phyloP scores from a whole-genome alignment of 306 rosid genomes.

The Vigna unguiculata region DNA sequence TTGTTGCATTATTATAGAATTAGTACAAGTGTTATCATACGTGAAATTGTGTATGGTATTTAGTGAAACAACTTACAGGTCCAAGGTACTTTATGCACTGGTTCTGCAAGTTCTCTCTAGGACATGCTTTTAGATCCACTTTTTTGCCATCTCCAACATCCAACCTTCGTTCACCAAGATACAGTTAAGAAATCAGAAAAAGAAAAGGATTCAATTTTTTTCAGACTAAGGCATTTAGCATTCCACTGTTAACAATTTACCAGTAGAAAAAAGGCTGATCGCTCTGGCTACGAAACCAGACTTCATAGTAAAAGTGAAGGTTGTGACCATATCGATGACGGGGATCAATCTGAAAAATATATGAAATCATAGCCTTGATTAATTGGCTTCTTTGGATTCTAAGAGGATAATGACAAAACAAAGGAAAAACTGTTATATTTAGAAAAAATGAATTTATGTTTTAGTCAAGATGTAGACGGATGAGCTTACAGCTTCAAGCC shows the following conservation, averaged over 20 bases:
- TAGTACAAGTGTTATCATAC: not conserved
- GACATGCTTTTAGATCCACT: conserved; percentile 55
- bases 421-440: not conserved
- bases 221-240: not conserved
- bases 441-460: conserved; percentile 1
- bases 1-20: not conserved
- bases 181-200: conserved; percentile 20
- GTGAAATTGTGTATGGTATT: not conserved
- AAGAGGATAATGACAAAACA: conserved; percentile 28
- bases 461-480: conserved; percentile 13
- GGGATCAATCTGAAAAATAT: conserved; percentile 75
- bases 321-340: conserved; percentile 96
- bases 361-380: conserved; percentile 10
- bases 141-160: conserved; percentile 88
- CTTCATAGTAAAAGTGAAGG: conserved; percentile 74
- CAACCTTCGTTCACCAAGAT: conserved; percentile 66
- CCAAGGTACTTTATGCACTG: conserved; percentile 86
- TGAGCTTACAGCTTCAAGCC: conserved; percentile 93
- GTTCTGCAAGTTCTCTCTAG: conserved; percentile 55
- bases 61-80: conserved; percentile 61
- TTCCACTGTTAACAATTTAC: conserved; percentile 45
- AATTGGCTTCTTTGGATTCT: conserved; percentile 28
- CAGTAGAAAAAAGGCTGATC: conserved; percentile 86
- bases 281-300: conserved; percentile 73
- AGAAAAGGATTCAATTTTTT: not conserved